phyloP scores from a whole-genome alignment of 495 filamentous ascomycete species.

The Aspergillus nidulans region DNA sequence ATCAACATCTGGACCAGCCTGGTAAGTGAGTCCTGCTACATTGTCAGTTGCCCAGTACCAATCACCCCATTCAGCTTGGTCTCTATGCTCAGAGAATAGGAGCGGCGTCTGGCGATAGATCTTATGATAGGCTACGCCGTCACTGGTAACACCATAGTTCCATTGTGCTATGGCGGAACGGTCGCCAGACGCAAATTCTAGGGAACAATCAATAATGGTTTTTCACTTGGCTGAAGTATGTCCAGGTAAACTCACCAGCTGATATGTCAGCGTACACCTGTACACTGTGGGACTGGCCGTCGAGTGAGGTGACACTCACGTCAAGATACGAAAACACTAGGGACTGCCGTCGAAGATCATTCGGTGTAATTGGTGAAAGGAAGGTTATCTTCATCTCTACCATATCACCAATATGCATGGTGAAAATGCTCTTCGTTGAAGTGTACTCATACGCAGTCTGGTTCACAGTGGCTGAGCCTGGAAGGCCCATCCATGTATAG shows the following conservation, averaged over 20 bases:
- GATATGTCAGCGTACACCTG: conserved; percentile 59
- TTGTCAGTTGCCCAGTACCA: conserved; percentile 54
- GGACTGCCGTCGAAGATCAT: conserved; percentile 52
- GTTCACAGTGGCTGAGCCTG: conserved; percentile 35
- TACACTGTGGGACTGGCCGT: conserved; percentile 51
- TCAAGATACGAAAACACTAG: conserved; percentile 54
- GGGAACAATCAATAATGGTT: conserved; percentile 6
- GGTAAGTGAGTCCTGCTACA: conserved; percentile 34
- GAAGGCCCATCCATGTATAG: conserved; percentile 56
- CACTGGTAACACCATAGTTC: conserved; percentile 44
- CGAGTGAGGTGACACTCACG: conserved; percentile 48
- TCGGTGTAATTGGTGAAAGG: conserved; percentile 53
- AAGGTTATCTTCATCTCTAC: conserved; percentile 55
- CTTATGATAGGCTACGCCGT: conserved; percentile 49
- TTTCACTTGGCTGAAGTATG: not conserved
- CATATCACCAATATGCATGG: conserved; percentile 42
- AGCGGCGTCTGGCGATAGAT: conserved; percentile 50
- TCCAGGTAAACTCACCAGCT: conserved; percentile 39
- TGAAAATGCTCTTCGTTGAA: conserved; percentile 55
- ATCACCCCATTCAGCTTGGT: conserved; percentile 57
- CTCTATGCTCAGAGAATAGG: conserved; percentile 47
- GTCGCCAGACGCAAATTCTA: conserved; percentile 59
- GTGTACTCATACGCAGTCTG: conserved; percentile 55
- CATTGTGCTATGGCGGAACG: conserved; percentile 45
- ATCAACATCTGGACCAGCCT: conserved; percentile 44